phyloP scores from a whole-genome alignment of 2,329 filamentous ascomycete species.

The Claviceps humidiphila region DNA sequence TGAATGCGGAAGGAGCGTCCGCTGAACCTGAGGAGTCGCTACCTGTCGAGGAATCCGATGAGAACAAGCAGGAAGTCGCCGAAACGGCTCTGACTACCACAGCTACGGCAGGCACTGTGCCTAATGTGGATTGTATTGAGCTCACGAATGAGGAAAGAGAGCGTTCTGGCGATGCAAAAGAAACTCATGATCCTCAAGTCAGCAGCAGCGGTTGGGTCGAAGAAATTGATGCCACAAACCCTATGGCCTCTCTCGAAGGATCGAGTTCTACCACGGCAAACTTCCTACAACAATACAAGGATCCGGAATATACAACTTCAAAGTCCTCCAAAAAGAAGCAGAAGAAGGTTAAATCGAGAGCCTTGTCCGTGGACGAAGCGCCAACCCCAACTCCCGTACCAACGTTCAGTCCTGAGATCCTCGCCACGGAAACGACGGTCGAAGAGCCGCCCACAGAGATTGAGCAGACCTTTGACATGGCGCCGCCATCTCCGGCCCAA shows the following conservation, averaged over 20 bases:
- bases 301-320: constrained; percentile 22
- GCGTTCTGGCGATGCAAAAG: neutral
- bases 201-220: neutral
- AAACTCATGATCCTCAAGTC: neutral
- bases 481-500: neutral
- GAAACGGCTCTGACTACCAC: constrained; percentile 14
- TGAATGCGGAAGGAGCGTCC: constrained; percentile 1
- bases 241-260: neutral
- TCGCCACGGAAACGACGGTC: neutral
- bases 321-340: constrained; percentile 27
- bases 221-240: neutral
- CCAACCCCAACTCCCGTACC: neutral
- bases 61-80: constrained; percentile 24
- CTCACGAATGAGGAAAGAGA: too few species aligned
- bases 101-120: constrained; percentile 1
- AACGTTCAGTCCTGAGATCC: neutral
- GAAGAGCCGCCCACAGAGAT: neutral
- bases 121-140: neutral
- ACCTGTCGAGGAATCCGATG: constrained; percentile 16
- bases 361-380: neutral
- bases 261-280: neutral
- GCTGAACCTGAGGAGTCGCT: constrained; percentile 6
- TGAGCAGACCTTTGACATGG: neutral
- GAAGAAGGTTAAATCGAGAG: constrained; percentile 14
- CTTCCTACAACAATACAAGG: constrained; percentile 6